phyloP scores from a whole-genome alignment of 208 protist species.

The Wallacemonas sp. region DNA sequence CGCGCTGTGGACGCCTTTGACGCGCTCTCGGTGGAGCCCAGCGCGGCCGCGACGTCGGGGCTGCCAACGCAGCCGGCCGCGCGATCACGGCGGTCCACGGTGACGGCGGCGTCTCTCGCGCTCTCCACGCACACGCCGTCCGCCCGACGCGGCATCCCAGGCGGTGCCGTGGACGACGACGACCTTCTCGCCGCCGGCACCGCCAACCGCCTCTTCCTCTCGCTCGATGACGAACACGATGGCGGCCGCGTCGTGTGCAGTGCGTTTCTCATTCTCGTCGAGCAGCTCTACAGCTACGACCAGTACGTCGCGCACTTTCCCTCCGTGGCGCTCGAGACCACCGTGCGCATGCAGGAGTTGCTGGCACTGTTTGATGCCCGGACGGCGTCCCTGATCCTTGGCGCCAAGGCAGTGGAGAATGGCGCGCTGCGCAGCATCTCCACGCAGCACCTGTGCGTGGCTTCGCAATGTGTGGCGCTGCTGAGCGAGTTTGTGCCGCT shows the following conservation, averaged over 20 bases:
- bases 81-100: neutral
- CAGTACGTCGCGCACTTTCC: slow-evolving; percentile 72
- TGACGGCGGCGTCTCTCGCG: neutral
- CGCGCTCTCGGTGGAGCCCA: slow-evolving; percentile 21
- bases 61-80: neutral
- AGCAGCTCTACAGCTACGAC: slow-evolving; percentile 80
- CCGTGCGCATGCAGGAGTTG: slow-evolving; percentile 74
- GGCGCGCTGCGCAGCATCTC: slow-evolving; percentile 84
- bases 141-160: too few species aligned
- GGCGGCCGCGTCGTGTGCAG: slow-evolving; percentile 59
- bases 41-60: neutral
- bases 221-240: slow-evolving; percentile 41
- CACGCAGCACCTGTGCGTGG: slow-evolving; percentile 75
- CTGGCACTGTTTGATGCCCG: slow-evolving; percentile 77
- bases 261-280: slow-evolving; percentile 74
- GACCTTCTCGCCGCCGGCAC: slow-evolving; percentile 22
- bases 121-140: too few species aligned
- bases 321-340: slow-evolving; percentile 83
- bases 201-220: slow-evolving; percentile 43
- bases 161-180: slow-evolving; percentile 10
- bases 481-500: slow-evolving; percentile 71
- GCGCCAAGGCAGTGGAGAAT: slow-evolving; percentile 78
- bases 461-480: slow-evolving; percentile 82
- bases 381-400: slow-evolving; percentile 74
- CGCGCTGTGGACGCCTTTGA: slow-evolving; percentile 37